phyloP scores from a whole-genome alignment of 2,329 filamentous ascomycete genomes.

The Botrytis fragariae region DNA sequence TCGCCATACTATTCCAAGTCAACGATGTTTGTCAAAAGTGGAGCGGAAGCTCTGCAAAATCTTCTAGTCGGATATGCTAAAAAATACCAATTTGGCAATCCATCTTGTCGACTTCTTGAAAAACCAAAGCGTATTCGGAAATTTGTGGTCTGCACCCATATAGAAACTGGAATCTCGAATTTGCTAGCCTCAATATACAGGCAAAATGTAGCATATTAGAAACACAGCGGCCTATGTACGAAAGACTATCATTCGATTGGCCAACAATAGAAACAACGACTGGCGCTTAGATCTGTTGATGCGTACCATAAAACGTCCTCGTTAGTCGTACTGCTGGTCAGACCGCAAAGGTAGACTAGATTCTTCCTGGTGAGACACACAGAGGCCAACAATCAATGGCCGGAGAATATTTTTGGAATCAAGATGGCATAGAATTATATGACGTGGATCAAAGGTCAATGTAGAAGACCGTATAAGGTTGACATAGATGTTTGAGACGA shows the following conservation, averaged over 20 bases:
- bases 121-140: too few relatives aligned
- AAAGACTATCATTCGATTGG: too few relatives aligned
- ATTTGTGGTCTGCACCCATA: too few relatives aligned
- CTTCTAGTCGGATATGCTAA: background rate
- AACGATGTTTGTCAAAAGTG: background rate
- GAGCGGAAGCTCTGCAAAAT: background rate
- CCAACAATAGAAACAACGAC: too few relatives aligned
- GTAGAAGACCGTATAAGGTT: background rate
- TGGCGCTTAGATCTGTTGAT: too few relatives aligned
- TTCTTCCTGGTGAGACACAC: background rate
- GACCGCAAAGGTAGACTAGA: background rate
- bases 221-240: too few relatives aligned
- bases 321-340: background rate
- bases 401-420: background rate
- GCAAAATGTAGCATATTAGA: too few relatives aligned
- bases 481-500: background rate
- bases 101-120: too few relatives aligned
- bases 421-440: background rate
- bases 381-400: background rate
- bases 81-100: background rate
- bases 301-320: background rate
- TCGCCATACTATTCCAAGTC: background rate
- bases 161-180: too few relatives aligned
- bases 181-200: too few relatives aligned
- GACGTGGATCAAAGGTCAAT: accelerated